Evolutionary conservation across 805 yeast species (phyloP).

Genomic region (Candida awuae): DNA sequence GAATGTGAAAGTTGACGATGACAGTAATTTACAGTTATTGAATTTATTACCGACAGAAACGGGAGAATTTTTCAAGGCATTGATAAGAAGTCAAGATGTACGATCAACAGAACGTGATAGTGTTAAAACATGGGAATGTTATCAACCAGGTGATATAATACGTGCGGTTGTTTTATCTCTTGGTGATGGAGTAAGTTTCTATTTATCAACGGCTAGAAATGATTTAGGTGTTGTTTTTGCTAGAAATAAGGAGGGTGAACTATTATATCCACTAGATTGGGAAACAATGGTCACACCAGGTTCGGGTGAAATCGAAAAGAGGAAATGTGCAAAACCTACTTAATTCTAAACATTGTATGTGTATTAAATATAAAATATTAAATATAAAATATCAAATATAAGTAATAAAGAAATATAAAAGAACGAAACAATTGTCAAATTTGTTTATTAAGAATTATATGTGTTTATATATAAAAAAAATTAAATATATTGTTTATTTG

Average conservation of each 20-base stretch:
- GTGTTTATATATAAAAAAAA: neutral
- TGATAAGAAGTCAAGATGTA: slow-evolving; percentile 80
- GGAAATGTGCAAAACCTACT: slow-evolving; percentile 92
- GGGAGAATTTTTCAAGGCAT: slow-evolving; percentile 85
- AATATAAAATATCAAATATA: too few species aligned
- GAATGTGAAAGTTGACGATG: neutral
- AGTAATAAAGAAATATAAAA: too few species aligned
- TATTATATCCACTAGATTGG: slow-evolving; percentile 91
- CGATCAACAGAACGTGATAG: slow-evolving; percentile 86
- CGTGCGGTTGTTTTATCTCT: slow-evolving; percentile 75
- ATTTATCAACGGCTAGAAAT: slow-evolving; percentile 79
- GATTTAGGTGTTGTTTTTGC: slow-evolving; percentile 95
- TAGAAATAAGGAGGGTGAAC: slow-evolving; percentile 48
- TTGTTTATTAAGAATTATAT: too few species aligned
- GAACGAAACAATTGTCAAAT: too few species aligned
- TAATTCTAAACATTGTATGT: slow-evolving; percentile 11
- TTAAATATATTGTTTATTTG: neutral
- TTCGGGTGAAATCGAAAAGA: slow-evolving; percentile 64
- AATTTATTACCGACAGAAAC: slow-evolving; percentile 53
- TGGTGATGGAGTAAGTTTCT: slow-evolving; percentile 92
- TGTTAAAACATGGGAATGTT: slow-evolving; percentile 70
- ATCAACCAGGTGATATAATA: slow-evolving; percentile 87
- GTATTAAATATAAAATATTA: neutral
- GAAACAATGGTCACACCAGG: slow-evolving; percentile 79
- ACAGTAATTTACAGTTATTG: slow-evolving; percentile 12